Percentiles rank a stretch among this genome's conserved stretches.
These are phyloP conservation scores for Abrus precatorius DNA, from an alignment of 306 rosid genomes.

Conservation along the genomic window DNA sequence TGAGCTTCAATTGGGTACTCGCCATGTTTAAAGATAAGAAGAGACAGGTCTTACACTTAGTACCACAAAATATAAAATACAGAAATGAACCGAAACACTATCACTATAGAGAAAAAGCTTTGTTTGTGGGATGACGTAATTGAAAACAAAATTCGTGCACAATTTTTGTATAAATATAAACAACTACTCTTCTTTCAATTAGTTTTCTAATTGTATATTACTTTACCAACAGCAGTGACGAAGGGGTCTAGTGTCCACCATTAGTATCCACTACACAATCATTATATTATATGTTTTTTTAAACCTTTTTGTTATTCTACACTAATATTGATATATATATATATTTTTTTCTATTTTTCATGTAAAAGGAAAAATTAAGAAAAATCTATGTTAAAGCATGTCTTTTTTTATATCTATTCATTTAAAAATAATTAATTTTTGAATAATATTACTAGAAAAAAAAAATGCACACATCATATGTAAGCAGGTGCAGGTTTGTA, in stretches of 20 bases:
- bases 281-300: neutral
- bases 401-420: too few species aligned
- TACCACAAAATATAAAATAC: slow-evolving; percentile 45
- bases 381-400: neutral
- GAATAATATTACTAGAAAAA: neutral
- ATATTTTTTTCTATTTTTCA: neutral
- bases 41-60: slow-evolving; percentile 31
- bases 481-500: slow-evolving; percentile 22
- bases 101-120: slow-evolving; percentile 8
- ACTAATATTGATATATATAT: neutral
- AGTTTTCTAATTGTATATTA: neutral
- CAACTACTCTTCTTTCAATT: neutral
- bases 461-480: neutral
- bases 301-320: neutral
- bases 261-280: slow-evolving; percentile 18
- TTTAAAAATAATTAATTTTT: neutral
- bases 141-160: slow-evolving; percentile 44
- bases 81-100: slow-evolving; percentile 21
- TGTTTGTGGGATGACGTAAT: slow-evolving; percentile 55
- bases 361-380: neutral
- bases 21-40: slow-evolving; percentile 50
- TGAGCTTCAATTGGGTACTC: slow-evolving; percentile 16
- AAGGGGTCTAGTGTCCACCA: slow-evolving; percentile 47
- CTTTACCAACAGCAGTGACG: slow-evolving; percentile 1
- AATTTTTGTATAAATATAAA: neutral